Conservation (phyloP, 441 rosid species). For the Rhodomyrtus psidioides region DNA sequence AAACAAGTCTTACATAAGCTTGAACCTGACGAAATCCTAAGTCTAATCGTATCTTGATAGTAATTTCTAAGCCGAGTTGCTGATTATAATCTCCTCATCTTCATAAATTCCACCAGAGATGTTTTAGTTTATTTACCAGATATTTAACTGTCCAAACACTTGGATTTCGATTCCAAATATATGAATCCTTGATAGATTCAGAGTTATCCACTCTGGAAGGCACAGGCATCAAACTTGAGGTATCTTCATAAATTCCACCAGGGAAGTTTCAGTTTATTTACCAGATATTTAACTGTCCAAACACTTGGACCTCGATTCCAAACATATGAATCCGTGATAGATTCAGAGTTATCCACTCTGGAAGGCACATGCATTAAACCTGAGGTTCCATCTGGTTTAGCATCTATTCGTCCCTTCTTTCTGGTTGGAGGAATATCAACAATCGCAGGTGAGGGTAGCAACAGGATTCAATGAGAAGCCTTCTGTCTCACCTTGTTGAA, state of each 20-base stretch:
- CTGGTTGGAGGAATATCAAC: not conserved
- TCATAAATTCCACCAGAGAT: not conserved
- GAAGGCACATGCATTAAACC: not conserved
- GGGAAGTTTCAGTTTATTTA: not conserved
- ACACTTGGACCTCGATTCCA: not conserved
- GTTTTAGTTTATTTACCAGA: not conserved
- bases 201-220: not conserved
- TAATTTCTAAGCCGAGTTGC: not conserved
- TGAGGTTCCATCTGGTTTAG: not conserved
- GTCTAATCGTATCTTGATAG: not conserved
- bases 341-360: not conserved
- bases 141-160: not conserved
- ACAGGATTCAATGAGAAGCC: not conserved
- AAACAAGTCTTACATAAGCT: not conserved
- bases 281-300: not conserved
- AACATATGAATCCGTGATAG: not conserved
- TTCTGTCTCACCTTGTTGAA: not conserved
- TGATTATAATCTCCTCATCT: not conserved
- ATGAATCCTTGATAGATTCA: not conserved
- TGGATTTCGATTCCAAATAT: not conserved
- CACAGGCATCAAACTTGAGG: not conserved
- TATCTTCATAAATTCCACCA: not conserved
- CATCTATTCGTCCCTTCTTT: not conserved
- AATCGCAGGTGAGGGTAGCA: not conserved
- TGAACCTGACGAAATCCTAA: not conserved